Evolutionary conservation across 805 yeast species (phyloP).

Genomic region (Barnettozyma wickerhamii): DNA sequence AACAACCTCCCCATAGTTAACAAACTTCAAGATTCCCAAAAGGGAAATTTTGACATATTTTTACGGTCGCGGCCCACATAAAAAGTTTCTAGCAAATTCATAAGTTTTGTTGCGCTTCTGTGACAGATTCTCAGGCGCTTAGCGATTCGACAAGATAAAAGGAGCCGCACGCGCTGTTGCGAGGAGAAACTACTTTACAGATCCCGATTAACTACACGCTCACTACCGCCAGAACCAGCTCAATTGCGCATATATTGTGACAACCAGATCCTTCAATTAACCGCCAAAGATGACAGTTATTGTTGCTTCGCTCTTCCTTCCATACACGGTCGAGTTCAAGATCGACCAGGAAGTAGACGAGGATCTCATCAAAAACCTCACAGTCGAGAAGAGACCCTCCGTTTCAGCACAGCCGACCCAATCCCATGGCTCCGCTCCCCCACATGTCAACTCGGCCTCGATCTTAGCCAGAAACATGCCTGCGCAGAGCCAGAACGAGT

Average conservation of each 20-base stretch:
- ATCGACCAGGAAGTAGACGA: slow-evolving; percentile 22
- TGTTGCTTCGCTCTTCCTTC: slow-evolving; percentile 70
- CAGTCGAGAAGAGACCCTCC: slow-evolving; percentile 15
- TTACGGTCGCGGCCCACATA: no score
- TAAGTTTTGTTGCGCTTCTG: no score
- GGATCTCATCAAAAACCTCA: slow-evolving; percentile 30
- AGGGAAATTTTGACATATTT: no score
- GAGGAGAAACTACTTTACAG: no score
- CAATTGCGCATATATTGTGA: no score
- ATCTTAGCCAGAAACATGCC: slow-evolving; percentile 20
- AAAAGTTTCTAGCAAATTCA: no score
- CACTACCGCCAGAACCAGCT: not conserved
- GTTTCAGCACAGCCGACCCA: slow-evolving; percentile 1
- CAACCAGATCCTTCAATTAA: slow-evolving; percentile 1
- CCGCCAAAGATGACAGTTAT: slow-evolving; percentile 53
- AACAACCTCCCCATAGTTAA: no score
- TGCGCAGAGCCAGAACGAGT: slow-evolving; percentile 4
- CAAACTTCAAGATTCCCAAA: no score
- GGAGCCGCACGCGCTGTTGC: no score
- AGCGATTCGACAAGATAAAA: no score
- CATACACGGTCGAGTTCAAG: slow-evolving; percentile 65
- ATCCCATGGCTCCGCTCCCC: not conserved
- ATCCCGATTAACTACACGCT: no score
- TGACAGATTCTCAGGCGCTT: no score
- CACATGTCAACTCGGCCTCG: slow-evolving; percentile 8